Conservation (phyloP, 768 basidiomycete species). For the Podaxis sp. region DNA sequence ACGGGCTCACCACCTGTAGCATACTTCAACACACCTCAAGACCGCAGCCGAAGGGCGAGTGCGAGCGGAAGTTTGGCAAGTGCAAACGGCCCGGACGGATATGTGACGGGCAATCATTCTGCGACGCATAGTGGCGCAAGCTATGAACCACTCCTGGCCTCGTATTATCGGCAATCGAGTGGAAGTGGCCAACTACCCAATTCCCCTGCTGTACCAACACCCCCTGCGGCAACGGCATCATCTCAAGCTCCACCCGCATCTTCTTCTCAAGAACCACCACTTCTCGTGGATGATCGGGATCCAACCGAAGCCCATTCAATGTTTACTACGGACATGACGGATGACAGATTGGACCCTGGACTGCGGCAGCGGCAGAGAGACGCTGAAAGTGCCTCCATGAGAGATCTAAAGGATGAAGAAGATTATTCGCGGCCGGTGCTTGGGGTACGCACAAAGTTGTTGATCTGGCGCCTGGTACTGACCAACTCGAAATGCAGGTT, state of each 20-base stretch:
- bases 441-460: constrained; percentile 32
- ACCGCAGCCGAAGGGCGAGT: constrained; percentile 13
- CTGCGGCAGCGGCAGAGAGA: constrained; percentile 30
- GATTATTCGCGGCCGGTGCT: constrained; percentile 55
- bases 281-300: constrained; percentile 2
- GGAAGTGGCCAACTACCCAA: background rate
- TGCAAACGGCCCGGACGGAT: constrained; percentile 5
- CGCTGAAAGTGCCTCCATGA: constrained; percentile 23
- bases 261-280: background rate
- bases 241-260: constrained; percentile 27
- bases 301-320: constrained; percentile 25
- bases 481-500: constrained; percentile 31
- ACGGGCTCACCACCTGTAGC: constrained; percentile 32
- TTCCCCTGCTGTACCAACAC: constrained; percentile 18
- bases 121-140: constrained; percentile 15
- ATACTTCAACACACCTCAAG: constrained; percentile 27
- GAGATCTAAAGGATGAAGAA: constrained; percentile 43
- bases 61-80: constrained; percentile 12
- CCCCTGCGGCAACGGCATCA: constrained; percentile 16
- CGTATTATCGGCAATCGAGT: constrained; percentile 20
- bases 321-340: constrained; percentile 30
- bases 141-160: constrained; percentile 21
- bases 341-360: constrained; percentile 43
- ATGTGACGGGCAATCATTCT: constrained; percentile 9
- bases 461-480: background rate